phyloP scores from a whole-genome alignment of 2,329 filamentous ascomycete species.

The Penicillium sp. region DNA sequence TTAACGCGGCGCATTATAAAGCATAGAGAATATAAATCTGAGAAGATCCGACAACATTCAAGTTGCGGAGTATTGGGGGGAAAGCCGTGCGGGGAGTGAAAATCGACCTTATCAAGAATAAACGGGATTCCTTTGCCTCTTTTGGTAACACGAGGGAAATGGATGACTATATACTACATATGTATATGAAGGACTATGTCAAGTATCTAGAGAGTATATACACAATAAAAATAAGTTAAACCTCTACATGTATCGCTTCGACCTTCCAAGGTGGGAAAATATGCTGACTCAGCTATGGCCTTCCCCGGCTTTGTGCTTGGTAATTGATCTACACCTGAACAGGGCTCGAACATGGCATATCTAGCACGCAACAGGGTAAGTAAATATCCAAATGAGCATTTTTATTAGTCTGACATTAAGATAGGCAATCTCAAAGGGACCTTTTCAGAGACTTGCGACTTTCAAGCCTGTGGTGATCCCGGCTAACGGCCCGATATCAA shows the following conservation, averaged over 20 bases:
- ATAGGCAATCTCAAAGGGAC: background rate
- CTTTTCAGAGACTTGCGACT: background rate
- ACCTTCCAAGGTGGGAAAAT: background rate
- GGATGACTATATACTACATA: background rate
- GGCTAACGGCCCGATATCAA: background rate
- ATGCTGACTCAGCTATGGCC: background rate
- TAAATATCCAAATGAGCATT: background rate
- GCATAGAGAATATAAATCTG: background rate
- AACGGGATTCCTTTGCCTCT: constrained; percentile 17
- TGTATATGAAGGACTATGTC: background rate
- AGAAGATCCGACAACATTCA: constrained; percentile 7
- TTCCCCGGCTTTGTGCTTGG: background rate
- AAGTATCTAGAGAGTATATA: background rate
- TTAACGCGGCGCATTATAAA: constrained; percentile 38
- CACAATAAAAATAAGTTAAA: background rate
- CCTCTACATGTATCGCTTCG: background rate
- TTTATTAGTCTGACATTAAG: background rate
- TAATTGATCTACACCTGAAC: background rate
- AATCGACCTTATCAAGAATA: constrained; percentile 8
- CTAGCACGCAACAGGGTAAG: background rate
- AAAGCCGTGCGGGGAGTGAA: constrained; percentile 15
- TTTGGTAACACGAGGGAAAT: constrained; percentile 2
- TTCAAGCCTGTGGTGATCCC: background rate
- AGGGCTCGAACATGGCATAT: background rate
- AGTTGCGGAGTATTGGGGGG: constrained; percentile 5